phyloP scores from a whole-genome alignment of 2,329 filamentous ascomycete genomes.

The Bipolaris cookei region DNA sequence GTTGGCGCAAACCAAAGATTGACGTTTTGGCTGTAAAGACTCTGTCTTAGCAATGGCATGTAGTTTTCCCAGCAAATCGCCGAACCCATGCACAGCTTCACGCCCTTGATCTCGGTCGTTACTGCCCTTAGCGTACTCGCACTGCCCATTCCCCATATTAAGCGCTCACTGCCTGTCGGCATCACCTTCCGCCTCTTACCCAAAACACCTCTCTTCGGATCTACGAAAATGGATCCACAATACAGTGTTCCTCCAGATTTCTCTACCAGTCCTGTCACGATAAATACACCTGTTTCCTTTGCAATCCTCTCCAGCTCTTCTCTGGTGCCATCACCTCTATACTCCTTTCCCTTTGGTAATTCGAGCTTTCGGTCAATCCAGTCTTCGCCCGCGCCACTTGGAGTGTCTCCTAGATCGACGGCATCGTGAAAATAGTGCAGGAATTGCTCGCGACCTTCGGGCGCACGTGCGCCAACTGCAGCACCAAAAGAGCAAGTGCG shows the following conservation, averaged over 20 bases:
- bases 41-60: conserved; percentile 86
- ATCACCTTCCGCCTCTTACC: conserved; percentile 93
- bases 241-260: conserved; percentile 81
- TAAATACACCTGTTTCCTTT: conserved; percentile 77
- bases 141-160: conserved; percentile 88
- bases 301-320: conserved; percentile 81
- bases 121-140: conserved; percentile 80
- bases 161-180: conserved; percentile 82
- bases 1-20: conserved; percentile 92
- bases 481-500: conserved; percentile 80
- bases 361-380: conserved; percentile 72
- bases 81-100: conserved; percentile 78
- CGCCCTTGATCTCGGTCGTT: conserved; percentile 77
- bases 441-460: conserved; percentile 79
- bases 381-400: conserved; percentile 68
- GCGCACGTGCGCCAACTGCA: conserved; percentile 71
- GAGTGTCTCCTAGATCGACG: conserved; percentile 84
- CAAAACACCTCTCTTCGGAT: conserved; percentile 72
- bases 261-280: conserved; percentile 82
- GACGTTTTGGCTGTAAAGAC: conserved; percentile 86
- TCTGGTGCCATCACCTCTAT: conserved; percentile 75
- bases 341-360: conserved; percentile 54
- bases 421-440: conserved; percentile 78
- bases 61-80: conserved; percentile 98
- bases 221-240: conserved; percentile 82